A percentile compares a stretch with the other conserved stretches of the same genome.
Conservation (phyloP, 495 filamentous ascomycete species). For the Aspergillus campestris region DNA sequence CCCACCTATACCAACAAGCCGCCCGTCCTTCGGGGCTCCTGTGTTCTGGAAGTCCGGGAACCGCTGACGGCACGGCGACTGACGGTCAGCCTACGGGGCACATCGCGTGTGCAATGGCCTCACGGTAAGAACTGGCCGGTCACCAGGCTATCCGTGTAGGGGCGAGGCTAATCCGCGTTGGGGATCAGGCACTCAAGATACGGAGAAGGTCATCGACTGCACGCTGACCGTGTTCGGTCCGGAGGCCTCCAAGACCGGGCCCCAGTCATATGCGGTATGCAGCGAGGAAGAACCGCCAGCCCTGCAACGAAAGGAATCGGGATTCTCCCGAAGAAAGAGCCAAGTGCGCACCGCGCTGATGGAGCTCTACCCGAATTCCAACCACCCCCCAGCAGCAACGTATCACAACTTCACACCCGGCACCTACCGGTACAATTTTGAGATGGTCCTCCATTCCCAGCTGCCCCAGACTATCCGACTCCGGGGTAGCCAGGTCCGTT, state of each 20-base stretch:
- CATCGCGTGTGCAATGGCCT: conserved; percentile 5
- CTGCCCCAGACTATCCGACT: conserved; percentile 7
- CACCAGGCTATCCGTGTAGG: neutral
- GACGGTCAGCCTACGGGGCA: conserved; percentile 8
- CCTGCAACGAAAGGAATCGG: neutral
- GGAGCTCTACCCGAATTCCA: neutral
- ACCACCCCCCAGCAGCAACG: neutral
- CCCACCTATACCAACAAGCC: conserved; percentile 8
- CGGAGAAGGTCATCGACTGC: conserved; percentile 2
- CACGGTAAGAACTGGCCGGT: conserved; percentile 1
- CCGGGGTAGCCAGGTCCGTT: conserved; percentile 4
- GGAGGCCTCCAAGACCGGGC: neutral
- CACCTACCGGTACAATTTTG: conserved; percentile 6
- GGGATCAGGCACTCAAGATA: conserved; percentile 1
- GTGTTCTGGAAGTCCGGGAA: conserved; percentile 3
- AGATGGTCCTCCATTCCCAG: conserved; percentile 7
- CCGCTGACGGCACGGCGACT: conserved; percentile 1
- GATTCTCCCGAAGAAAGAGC: neutral
- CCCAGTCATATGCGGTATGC: neutral
- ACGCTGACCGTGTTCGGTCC: conserved; percentile 4
- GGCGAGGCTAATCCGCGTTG: neutral
- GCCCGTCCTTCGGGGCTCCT: conserved; percentile 6
- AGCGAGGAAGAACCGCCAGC: neutral
- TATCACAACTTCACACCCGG: conserved; percentile 3
- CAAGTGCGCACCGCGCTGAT: conserved; percentile 1